phyloP scores from a whole-genome alignment of 352 stramenopile genomes.

The Phytophthora pini region DNA sequence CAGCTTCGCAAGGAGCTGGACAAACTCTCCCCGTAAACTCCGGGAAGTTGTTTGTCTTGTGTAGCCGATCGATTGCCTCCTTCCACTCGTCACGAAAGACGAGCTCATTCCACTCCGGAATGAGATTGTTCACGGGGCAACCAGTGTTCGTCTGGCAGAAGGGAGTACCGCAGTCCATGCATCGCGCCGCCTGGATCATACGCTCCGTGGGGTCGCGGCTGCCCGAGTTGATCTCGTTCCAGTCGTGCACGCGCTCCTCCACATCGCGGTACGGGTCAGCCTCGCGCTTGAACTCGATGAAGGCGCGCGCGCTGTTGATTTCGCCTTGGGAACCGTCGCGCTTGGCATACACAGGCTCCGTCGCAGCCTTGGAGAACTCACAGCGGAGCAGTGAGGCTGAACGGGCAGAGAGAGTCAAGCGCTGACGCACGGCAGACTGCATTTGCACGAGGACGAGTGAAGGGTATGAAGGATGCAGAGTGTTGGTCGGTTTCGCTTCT shows the following conservation, averaged over 20 bases:
- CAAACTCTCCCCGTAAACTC: constrained; percentile 99
- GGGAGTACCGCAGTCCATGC: constrained; percentile 99
- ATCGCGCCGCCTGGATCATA: constrained; percentile 95
- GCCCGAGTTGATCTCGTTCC: constrained; percentile 96
- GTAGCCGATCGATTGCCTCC: constrained; percentile 95
- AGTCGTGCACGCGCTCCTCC: constrained; percentile 95
- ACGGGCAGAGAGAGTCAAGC: constrained; percentile 19
- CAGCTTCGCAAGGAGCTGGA: constrained; percentile 96
- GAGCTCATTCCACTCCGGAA: constrained; percentile 99
- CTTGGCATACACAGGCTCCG: constrained; percentile 51
- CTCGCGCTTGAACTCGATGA: constrained; percentile 85
- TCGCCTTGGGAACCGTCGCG: constrained; percentile 72
- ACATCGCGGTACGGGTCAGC: constrained; percentile 95
- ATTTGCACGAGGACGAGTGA: constrained; percentile 17
- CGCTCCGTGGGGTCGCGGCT: constrained; percentile 90
- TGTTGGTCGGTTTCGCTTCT: constrained; percentile 10
- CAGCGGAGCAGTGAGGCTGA: constrained; percentile 18
- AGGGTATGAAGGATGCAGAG: not conserved
- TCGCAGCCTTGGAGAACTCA: constrained; percentile 30
- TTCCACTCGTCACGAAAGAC: constrained; percentile 97
- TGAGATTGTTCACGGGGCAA: constrained; percentile 98
- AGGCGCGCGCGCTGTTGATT: constrained; percentile 78
- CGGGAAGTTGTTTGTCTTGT: constrained; percentile 99
- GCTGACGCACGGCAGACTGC: constrained; percentile 37
- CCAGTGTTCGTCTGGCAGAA: constrained; percentile 99